These are phyloP conservation scores for Ulmus americana DNA, from an alignment of 331 rosid genomes.

Conservation along the genomic window DNA sequence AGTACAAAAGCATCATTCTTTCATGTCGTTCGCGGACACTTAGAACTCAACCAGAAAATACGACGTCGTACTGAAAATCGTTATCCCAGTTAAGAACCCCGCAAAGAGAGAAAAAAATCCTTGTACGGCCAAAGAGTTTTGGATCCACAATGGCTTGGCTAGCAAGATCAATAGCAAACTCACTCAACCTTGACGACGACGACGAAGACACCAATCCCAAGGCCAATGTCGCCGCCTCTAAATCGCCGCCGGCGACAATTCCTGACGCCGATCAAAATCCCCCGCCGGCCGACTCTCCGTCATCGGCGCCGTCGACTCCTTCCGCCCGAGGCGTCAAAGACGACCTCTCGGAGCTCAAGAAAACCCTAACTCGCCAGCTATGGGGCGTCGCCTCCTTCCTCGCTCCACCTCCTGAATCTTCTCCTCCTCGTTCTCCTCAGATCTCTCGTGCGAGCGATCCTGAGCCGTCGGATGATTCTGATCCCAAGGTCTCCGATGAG, in stretches of 20 bases:
- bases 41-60: background rate
- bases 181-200: slow-evolving; percentile 60
- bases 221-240: slow-evolving; percentile 22
- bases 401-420: slow-evolving; percentile 61
- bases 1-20: too few species aligned
- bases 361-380: slow-evolving; percentile 62
- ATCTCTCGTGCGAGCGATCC: slow-evolving; percentile 27
- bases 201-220: slow-evolving; percentile 19
- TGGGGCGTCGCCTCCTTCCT: slow-evolving; percentile 94
- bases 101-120: background rate
- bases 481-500: slow-evolving; percentile 44
- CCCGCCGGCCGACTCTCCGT: slow-evolving; percentile 24
- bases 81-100: slow-evolving; percentile 18
- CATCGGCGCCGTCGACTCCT: slow-evolving; percentile 43
- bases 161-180: slow-evolving; percentile 70
- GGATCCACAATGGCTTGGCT: slow-evolving; percentile 59
- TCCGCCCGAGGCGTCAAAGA: slow-evolving; percentile 72
- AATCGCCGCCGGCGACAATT: slow-evolving; percentile 22
- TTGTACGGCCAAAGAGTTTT: background rate
- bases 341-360: slow-evolving; percentile 66
- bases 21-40: background rate
- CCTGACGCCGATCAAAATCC: slow-evolving; percentile 22
- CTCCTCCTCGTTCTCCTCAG: slow-evolving; percentile 24
- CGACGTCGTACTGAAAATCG: slow-evolving; percentile 28
- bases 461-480: slow-evolving; percentile 19